Evolutionary conservation across 805 yeast genomes (phyloP), one percentile per base, ranked within the genome.

Genomic region (Pichia membranifaciens): DNA sequence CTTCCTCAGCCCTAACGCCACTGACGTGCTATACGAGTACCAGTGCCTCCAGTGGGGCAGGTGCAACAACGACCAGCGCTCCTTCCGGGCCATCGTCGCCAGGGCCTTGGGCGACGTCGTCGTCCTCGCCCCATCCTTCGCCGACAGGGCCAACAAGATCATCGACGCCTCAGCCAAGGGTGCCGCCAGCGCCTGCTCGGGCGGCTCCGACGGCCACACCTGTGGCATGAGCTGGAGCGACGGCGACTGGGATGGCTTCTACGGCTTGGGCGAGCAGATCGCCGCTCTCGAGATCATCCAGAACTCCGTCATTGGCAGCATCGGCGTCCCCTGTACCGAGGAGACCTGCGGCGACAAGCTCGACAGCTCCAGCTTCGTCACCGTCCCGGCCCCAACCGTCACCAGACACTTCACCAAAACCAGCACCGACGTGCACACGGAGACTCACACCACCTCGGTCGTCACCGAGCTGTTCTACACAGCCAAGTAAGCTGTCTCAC

Each of bases 241-340:
- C 5, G 63, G 67, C 8, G 78, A 76, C 16, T 76, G 84, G 78
- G 93, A 85, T 63, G 82, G 78, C 0, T 49, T 56, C 40, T 85
- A 75, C 58, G 93, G 95, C 23, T 67, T 86, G 23, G 93, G 93
- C 55, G 95, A 85, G 64, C 89, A 85, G 64, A 80, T 85, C 76
- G 65, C 74, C 41, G 89, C 95, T 0, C 67, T 83, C 48, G 91
- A 84, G 62, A 73, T 73, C 1, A 76, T 85, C 41, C 78, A 74
- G 53, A 72, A 71, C 42, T 88, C 1, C 85, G 93, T 66, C 67
- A 50, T 52, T 17, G 18, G 28, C 2, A 17, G 33, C 5, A 36
- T 43, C 6, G n/a, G 33, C 15, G 13, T 23, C 5, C 55, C 55
- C 18, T 42, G 52, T 34, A 41, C 41, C 15, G 43, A 44, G 7